Evolutionary conservation across 805 yeast species (phyloP).

Genomic region (Komagataella pastoris): DNA sequence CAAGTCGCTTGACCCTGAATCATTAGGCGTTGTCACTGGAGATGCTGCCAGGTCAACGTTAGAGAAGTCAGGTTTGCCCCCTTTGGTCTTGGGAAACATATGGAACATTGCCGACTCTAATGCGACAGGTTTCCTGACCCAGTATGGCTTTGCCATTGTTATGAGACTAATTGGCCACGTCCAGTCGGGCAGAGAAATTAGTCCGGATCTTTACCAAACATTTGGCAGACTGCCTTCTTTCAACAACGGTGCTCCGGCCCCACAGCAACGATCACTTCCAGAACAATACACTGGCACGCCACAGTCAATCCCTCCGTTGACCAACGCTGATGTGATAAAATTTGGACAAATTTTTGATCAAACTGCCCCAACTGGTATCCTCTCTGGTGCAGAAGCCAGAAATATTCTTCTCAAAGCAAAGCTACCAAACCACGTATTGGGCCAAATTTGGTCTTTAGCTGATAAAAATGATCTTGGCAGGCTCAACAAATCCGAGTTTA

Average conservation of each 20-base stretch:
- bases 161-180: slow-evolving; percentile 83
- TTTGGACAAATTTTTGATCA: slow-evolving; percentile 66
- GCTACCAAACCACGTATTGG: slow-evolving; percentile 62
- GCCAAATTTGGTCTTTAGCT: slow-evolving; percentile 81
- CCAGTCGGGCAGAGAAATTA: slow-evolving; percentile 54
- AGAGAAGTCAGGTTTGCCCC: slow-evolving; percentile 75
- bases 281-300: slow-evolving; percentile 9
- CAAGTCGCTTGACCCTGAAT: slow-evolving; percentile 65
- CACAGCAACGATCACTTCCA: slow-evolving; percentile 8
- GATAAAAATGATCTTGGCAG: slow-evolving; percentile 68
- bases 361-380: slow-evolving; percentile 37
- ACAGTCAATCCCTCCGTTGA: slow-evolving; percentile 32
- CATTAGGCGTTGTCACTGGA: slow-evolving; percentile 76
- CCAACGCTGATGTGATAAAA: slow-evolving; percentile 43
- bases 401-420: slow-evolving; percentile 83
- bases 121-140: slow-evolving; percentile 74
- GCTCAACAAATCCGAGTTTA: slow-evolving; percentile 62
- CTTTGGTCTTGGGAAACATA: slow-evolving; percentile 69
- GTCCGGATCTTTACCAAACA: slow-evolving; percentile 36
- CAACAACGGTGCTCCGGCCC: slow-evolving; percentile 8
- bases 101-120: slow-evolving; percentile 93
- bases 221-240: slow-evolving; percentile 61
- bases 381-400: slow-evolving; percentile 72
- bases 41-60: slow-evolving; percentile 72
- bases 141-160: slow-evolving; percentile 71